phyloP scores from a whole-genome alignment of 495 filamentous ascomycete genomes.

The Penicillium paradoxum region DNA sequence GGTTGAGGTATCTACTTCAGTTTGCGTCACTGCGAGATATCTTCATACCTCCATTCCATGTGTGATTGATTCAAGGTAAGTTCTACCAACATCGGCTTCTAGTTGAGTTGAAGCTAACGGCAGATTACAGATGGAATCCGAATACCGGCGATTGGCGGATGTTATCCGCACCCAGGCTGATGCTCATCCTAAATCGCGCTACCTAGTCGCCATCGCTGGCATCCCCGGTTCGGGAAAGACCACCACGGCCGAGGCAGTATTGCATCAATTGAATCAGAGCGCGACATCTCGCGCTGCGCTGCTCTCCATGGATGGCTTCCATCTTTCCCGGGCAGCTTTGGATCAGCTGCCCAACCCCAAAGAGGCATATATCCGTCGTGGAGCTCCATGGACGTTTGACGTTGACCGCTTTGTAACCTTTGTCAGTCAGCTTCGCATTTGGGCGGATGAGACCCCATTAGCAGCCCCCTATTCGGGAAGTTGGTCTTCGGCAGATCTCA shows the following conservation, averaged over 20 bases:
- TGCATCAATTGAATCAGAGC: slow-evolving; percentile 25
- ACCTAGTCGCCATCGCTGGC: slow-evolving; percentile 41
- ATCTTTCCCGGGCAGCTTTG: slow-evolving; percentile 31
- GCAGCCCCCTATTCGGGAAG: neutral
- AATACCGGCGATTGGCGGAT: slow-evolving; percentile 22
- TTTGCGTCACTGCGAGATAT: neutral
- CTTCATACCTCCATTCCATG: neutral
- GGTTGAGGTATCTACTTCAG: neutral
- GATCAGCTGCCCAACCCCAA: slow-evolving; percentile 32
- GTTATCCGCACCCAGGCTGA: slow-evolving; percentile 20
- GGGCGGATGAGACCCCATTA: slow-evolving; percentile 22
- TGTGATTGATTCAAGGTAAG: slow-evolving; percentile 1
- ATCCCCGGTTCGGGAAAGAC: slow-evolving; percentile 47
- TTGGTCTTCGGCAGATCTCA: slow-evolving; percentile 7
- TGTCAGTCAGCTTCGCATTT: slow-evolving; percentile 15
- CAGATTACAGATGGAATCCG: slow-evolving; percentile 17
- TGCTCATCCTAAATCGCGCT: slow-evolving; percentile 18
- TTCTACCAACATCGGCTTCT: neutral
- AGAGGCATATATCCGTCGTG: slow-evolving; percentile 37
- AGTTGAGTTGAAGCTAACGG: neutral
- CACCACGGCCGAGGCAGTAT: slow-evolving; percentile 37
- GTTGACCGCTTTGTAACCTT: slow-evolving; percentile 26
- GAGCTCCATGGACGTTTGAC: slow-evolving; percentile 43
- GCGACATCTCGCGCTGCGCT: slow-evolving; percentile 17
- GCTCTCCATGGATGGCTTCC: slow-evolving; percentile 43